Conservation (phyloP, 2,329 filamentous ascomycete species). For the Myriosclerotinia scirpicola region DNA sequence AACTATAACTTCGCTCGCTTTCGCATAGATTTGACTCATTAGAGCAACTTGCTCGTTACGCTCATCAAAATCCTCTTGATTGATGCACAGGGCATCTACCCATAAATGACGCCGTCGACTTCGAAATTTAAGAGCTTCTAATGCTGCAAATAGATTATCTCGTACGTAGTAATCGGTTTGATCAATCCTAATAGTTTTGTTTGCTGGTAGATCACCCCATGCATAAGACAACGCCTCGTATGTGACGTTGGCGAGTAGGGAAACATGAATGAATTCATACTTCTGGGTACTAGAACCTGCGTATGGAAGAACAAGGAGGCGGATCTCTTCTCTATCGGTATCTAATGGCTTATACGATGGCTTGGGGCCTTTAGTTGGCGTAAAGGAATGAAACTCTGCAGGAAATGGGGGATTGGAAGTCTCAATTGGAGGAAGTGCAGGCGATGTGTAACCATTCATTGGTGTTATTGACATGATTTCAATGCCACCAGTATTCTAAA, state of each 20-base stretch:
- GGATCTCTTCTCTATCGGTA: conserved; percentile 15
- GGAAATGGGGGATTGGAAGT: conserved; percentile 1
- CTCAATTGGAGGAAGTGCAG: conserved; percentile 1
- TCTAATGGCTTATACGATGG: conserved; percentile 7
- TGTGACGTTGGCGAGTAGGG: conserved; percentile 18
- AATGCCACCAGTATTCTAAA: background rate
- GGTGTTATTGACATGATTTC: background rate
- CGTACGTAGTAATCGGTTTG: conserved; percentile 9
- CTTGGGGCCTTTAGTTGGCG: background rate
- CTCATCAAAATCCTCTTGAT: conserved; percentile 22
- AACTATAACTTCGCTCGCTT: conserved; percentile 17
- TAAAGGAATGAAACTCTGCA: conserved; percentile 5
- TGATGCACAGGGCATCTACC: conserved; percentile 23
- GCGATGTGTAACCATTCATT: background rate
- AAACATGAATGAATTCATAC: conserved; percentile 23
- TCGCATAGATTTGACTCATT: conserved; percentile 20
- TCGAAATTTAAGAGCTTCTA: conserved; percentile 6
- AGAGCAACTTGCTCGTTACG: conserved; percentile 21
- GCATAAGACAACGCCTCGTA: conserved; percentile 26
- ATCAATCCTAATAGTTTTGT: conserved; percentile 13
- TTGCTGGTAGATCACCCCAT: conserved; percentile 21
- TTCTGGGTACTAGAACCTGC: background rate
- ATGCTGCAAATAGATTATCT: conserved; percentile 18
- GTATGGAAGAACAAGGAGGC: conserved; percentile 13
- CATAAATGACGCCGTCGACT: conserved; percentile 17